Base-by-base conservation (phyloP, 805 yeast species). In the Hanseniaspora singularis region DNA sequence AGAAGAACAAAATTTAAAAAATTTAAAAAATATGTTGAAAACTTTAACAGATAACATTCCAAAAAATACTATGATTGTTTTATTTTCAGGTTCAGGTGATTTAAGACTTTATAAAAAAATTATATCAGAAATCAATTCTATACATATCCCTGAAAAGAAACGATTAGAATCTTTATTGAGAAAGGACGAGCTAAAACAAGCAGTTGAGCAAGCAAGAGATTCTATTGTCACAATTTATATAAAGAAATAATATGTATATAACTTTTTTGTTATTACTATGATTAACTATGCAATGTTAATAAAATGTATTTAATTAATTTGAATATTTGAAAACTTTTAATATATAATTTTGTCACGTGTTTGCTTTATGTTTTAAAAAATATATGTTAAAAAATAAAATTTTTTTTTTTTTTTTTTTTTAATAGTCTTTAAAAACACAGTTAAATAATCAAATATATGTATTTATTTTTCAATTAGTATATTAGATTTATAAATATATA, bases 41-140 rank as follows among this genome's bases (percentile, higher is more conserved):
- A 58, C 57, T 33, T 62, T 88, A 14, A 76, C 79, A 55, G 62
- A 66, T 1, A 51, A 58, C 1, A 54, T 82, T 18, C 84, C 94
- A 0, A 61, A 64, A 2, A 70, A 77, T 30, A 71, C 94, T 0
- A 61, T 78, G 19, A 53, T 88, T 14, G 64, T 85, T 1, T 56
- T 86, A 1, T 66, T 76, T 54, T 70, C 84, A 0, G 85, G 83
- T 1, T 65, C 72, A 42, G 85, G 86, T 10, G 76, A 77, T 54
- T 73, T 78, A 2, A 59, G 69, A 9, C 57, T 61, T 52, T 65
- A 77, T 63, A 61, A 62, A 44, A 59, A 62, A 39, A 62, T 85
- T 36, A 73, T 71, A 40, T 19, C 34, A 14, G 57, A 57, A 10
- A 53, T 69, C 26, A 69, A 70, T 51, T 63, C 67, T 39, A 61